These are phyloP conservation scores for Fomitopsis palustris DNA, from an alignment of 1,284 basidiomycete genomes.

Conservation along the genomic window DNA sequence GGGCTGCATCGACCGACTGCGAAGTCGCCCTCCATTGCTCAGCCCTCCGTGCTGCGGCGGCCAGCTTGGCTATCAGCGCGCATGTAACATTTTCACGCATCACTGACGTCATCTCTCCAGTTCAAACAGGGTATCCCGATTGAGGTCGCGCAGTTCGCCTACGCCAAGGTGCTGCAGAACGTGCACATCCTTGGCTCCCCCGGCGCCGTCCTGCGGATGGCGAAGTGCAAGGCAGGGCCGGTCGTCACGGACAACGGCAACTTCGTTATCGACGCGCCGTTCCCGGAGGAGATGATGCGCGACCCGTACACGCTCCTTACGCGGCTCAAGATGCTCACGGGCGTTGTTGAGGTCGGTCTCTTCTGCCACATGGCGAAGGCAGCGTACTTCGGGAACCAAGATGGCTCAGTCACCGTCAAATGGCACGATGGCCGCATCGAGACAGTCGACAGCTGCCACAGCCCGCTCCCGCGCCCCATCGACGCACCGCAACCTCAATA, in stretches of 20 bases:
- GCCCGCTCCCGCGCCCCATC: slow-evolving; percentile 3
- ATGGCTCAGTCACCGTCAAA: slow-evolving; percentile 54
- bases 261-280: slow-evolving; percentile 93
- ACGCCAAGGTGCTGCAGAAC: slow-evolving; percentile 79
- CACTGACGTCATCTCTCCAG: slow-evolving; percentile 35
- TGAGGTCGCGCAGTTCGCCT: slow-evolving; percentile 96
- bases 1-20: no score
- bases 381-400: slow-evolving; percentile 95
- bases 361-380: slow-evolving; percentile 94
- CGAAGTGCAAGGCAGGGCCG: slow-evolving; percentile 82
- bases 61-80: no score
- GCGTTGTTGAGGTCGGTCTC: slow-evolving; percentile 95
- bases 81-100: no score
- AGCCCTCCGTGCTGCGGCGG: no score
- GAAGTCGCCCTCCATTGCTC: no score
- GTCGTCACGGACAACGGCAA: slow-evolving; percentile 97
- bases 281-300: slow-evolving; percentile 65
- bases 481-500: neutral
- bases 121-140: slow-evolving; percentile 91
- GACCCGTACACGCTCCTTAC: slow-evolving; percentile 66
- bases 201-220: slow-evolving; percentile 77
- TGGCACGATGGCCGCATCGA: slow-evolving; percentile 45
- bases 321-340: slow-evolving; percentile 87
- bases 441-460: slow-evolving; percentile 22
- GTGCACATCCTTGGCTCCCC: slow-evolving; percentile 66